phyloP scores from a whole-genome alignment of 257 asterid species.

The Mentha longifolia region DNA sequence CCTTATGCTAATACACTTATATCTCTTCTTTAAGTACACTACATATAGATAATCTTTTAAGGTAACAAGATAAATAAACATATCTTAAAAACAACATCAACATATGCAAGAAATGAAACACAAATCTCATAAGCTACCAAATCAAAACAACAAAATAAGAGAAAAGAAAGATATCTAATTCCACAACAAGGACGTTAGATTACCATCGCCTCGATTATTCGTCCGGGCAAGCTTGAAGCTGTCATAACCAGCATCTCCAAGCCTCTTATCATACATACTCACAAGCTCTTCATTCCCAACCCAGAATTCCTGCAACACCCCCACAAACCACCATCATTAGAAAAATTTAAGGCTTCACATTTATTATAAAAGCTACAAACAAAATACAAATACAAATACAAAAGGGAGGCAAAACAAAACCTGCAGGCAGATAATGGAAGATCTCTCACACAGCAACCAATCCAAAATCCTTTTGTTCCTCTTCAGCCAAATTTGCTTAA shows the following conservation, averaged over 20 bases:
- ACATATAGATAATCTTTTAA: neutral
- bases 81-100: neutral
- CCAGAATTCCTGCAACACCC: conserved; percentile 80
- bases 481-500: conserved; percentile 72
- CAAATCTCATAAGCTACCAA: no score
- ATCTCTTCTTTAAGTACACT: neutral
- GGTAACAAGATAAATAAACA: neutral
- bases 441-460: conserved; percentile 85
- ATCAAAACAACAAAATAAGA: no score
- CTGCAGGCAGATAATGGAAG: conserved; percentile 98
- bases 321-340: conserved; percentile 17
- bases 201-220: conserved; percentile 97
- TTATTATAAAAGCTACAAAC: neutral
- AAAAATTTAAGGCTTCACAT: conserved; percentile 9
- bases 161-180: no score
- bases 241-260: conserved; percentile 88
- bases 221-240: conserved; percentile 87
- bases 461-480: conserved; percentile 85
- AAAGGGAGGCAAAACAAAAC: conserved; percentile 36
- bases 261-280: conserved; percentile 81
- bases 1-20: no score
- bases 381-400: neutral
- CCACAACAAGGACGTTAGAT: neutral
- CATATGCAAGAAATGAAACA: no score
- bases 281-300: conserved; percentile 95